Base-by-base conservation (phyloP, 1,284 basidiomycete genomes). In the Cronartium quercuum region DNA sequence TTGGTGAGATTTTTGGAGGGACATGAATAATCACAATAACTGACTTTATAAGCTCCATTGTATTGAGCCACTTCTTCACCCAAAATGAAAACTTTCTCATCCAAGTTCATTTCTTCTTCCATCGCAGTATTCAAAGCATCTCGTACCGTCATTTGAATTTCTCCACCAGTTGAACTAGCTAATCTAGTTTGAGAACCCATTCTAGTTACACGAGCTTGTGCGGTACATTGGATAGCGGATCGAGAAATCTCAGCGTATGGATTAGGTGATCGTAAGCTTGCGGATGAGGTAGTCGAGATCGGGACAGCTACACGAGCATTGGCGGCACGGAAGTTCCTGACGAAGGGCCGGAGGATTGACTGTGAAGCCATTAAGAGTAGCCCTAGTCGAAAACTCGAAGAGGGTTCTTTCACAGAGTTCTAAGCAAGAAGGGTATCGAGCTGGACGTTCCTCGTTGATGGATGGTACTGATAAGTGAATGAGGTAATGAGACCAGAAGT, bases 31-130 rank as follows among this genome's bases (percentile, higher is more conserved):
- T 41, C n/a, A 61, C 47, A 55, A 34, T 40, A 73, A 38, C 51
- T 60, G n/a, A 92, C 93, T 88, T 98, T 98, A 89, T 98, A 98
- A 78, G 95, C 95, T 84, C 95, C 95, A 82, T 98, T 98, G 86
- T 98, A 99, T 78, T 93, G 89, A 69, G 96, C 95, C 73, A 99
- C 96, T 84, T 99, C 96, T 84, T 99, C 96, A 78, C 96, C 96
- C 80, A 99, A 84, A 82, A 99, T 84, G 83, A 96, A 98, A 67
- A 99, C 96, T 51, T 85, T 90, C 82, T 95, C 91, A 84, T 99
- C 96, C 66, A 93, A 88, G 80, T 90, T 82, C 96, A 99, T 98
- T 85, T 99, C 96, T 85, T 99, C 96, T 85, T 98, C 96, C 92
- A 99, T 95, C 44, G 96, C 96, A 76, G 89, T 85, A 85, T 98